Conservation (phyloP, 495 filamentous ascomycete genomes). For the Penicillium canescens region DNA sequence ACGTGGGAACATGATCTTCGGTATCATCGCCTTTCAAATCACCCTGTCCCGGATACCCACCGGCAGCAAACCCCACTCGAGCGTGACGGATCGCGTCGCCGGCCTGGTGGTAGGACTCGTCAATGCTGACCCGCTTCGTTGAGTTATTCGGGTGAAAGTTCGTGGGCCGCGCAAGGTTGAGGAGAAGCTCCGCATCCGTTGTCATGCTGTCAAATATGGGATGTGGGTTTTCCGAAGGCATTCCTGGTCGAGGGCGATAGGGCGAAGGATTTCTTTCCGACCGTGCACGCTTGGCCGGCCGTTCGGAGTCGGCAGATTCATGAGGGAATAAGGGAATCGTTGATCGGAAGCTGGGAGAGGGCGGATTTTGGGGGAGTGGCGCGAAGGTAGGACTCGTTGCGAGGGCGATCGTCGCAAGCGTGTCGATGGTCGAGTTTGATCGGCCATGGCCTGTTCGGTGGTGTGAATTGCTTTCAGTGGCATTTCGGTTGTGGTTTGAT, state of each 20-base stretch:
- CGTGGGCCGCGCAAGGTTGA: conserved; percentile 45
- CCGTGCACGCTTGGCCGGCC: conserved; percentile 60
- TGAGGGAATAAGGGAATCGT: conserved; percentile 34
- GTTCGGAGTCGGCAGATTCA: conserved; percentile 38
- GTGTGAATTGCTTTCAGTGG: conserved; percentile 23
- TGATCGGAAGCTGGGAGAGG: conserved; percentile 31
- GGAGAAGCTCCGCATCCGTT: conserved; percentile 54
- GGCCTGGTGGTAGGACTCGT: conserved; percentile 31
- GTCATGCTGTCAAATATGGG: conserved; percentile 45
- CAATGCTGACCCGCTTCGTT: conserved; percentile 39
- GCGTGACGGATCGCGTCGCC: conserved; percentile 24
- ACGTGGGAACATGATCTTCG: conserved; percentile 24
- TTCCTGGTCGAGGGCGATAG: conserved; percentile 31
- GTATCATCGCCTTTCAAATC: conserved; percentile 15
- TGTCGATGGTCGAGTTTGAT: conserved; percentile 52
- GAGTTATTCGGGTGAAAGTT: conserved; percentile 33
- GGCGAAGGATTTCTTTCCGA: conserved; percentile 58
- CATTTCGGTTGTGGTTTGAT: conserved; percentile 19
- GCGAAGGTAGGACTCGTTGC: conserved; percentile 50
- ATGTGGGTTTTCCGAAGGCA: conserved; percentile 48
- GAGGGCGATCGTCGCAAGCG: conserved; percentile 56
- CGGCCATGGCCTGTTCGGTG: conserved; percentile 46
- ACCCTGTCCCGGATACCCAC: conserved; percentile 10
- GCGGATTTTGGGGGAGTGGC: conserved; percentile 34
- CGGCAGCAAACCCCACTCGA: conserved; percentile 22